Percentiles rank a stretch among this genome's conserved stretches.
Evolutionary conservation across 208 protist species (phyloP).

Genomic region (Tritrichomonas musculus): DNA sequence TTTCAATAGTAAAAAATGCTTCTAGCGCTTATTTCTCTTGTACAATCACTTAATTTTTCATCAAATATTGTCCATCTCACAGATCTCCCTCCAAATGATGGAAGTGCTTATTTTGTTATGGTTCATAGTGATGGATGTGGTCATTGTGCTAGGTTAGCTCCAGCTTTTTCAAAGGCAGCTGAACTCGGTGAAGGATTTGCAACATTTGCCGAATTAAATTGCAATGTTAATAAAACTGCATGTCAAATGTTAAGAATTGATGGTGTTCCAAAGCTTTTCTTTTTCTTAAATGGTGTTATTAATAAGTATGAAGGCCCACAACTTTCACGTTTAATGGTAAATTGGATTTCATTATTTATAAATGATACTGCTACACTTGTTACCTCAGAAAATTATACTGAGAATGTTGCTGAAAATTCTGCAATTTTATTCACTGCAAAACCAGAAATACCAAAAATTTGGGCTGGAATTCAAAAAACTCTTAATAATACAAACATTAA

Average conservation of each 20-base stretch:
- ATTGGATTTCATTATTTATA: not conserved
- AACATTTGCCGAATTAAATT: not conserved
- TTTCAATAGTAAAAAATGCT: too few relatives aligned
- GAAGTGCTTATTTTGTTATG: not conserved
- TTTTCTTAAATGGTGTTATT: not conserved
- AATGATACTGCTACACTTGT: not conserved
- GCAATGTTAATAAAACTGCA: not conserved
- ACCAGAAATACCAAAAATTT: not conserved
- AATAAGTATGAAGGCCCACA: not conserved
- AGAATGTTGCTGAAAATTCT: not conserved
- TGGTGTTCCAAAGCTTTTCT: not conserved
- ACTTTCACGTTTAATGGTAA: not conserved
- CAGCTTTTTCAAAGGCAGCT: not conserved
- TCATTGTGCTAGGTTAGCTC: not conserved
- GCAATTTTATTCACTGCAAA: constrained; percentile 7
- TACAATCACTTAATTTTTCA: not conserved
- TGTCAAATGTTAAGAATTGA: not conserved
- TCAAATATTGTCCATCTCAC: not conserved
- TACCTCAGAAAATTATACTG: not conserved
- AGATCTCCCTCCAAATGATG: not conserved
- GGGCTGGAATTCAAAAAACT: not conserved
- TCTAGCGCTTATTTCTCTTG: too few relatives aligned
- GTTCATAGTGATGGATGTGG: not conserved
- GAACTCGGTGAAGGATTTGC: not conserved
- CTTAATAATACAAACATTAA: not conserved